Evolutionary conservation across 129 eudicot species (phyloP), one percentile per base, ranked within the genome.

Genomic region (Lactuca saligna): DNA sequence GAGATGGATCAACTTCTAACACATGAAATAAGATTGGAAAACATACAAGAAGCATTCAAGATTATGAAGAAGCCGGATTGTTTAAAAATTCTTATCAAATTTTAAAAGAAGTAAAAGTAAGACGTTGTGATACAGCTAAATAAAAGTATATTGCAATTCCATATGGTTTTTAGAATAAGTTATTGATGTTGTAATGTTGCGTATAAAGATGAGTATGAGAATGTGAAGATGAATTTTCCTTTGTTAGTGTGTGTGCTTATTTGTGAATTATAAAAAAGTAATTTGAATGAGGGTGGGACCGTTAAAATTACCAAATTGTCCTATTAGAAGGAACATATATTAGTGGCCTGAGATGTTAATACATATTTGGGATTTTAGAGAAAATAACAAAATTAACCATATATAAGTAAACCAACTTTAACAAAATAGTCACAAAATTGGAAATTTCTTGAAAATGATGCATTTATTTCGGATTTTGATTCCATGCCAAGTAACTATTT

Each of bases 21-120:
- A 25, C 90, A 85, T 37, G 76, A 85, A 75, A 68, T 85, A 63
- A 64, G 61, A 37, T 65, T 82, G 20, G 73, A 67, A n/a, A 69
- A 82, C 6, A 79, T 82, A 41, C 64, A 72, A 39, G 66, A 79
- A 69, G 86, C 82, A 66, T 78, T 78, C 41, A 79, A 78, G 59
- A 65, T 57, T 5, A 9, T 85, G 72, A 85, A 81, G 75, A 41
- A 79, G 37, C 79, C 86, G 0, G 73, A 77, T 16, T 65, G 87
- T 51, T 37, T 82, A 31, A 82, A 85, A 29, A 48, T 71, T 71
- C 58, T 61, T 17, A 71, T 71, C 39, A 61, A 48, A 17, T 60
- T 71, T 49, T 49, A 39, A 17, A 3, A 46, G 4, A 12, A 46
- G 12, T 46, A 46, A 46, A 46, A 46, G 3, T 46, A 46, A 12